Percentiles rank a stretch among this genome's conserved stretches.
These are phyloP conservation scores for Carallia pectinifolia DNA, from an alignment of 345 rosid genomes.

Conservation along the genomic window DNA sequence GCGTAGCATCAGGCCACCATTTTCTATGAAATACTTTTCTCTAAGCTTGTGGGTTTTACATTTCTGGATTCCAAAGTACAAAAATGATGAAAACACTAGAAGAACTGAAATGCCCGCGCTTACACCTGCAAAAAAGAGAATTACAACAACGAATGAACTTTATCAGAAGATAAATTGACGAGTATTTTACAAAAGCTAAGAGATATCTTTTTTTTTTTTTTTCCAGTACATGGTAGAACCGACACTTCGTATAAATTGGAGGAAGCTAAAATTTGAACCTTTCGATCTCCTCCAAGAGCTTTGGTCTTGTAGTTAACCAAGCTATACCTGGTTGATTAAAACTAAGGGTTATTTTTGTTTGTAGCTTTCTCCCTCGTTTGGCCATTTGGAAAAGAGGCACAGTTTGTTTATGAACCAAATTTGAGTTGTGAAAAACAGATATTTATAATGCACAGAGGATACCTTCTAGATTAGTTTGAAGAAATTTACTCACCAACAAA, in stretches of 20 bases:
- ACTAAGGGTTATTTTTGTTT: not conserved
- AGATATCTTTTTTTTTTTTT: too few relatives aligned
- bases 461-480: too few relatives aligned
- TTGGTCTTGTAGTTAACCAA: not conserved
- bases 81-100: slow-evolving; percentile 9
- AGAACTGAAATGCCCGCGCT: slow-evolving; percentile 7
- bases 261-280: too few relatives aligned
- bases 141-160: not conserved
- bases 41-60: slow-evolving; percentile 16
- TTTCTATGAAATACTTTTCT: slow-evolving; percentile 17
- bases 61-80: slow-evolving; percentile 15
- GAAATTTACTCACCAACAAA: slow-evolving; percentile 14
- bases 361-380: not conserved
- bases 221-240: too few relatives aligned
- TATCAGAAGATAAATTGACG: too few relatives aligned
- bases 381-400: too few relatives aligned
- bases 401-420: too few relatives aligned
- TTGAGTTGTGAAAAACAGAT: too few relatives aligned
- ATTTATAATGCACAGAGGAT: too few relatives aligned
- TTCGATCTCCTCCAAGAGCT: not conserved
- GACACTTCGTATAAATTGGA: too few relatives aligned
- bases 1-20: slow-evolving; percentile 27
- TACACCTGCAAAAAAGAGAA: slow-evolving; percentile 1
- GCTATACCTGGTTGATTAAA: not conserved
- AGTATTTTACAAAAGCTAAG: too few relatives aligned